Base-by-base conservation (phyloP, 1,284 basidiomycete species). In the Naganishia sp. region DNA sequence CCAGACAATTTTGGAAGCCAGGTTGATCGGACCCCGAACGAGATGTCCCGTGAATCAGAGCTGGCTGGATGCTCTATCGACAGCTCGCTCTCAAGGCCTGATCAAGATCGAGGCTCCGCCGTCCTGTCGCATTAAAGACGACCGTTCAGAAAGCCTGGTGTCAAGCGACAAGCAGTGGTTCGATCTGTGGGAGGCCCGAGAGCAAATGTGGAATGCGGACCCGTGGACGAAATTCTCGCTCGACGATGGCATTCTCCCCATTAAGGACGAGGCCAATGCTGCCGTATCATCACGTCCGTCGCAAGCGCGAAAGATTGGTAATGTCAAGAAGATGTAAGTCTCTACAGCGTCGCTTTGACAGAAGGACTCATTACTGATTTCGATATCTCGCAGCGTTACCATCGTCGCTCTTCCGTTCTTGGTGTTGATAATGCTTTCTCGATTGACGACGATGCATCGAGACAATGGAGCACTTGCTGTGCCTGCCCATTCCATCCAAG, bases 31-130 rank as follows among this genome's bases (percentile, higher is more conserved):
- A 25, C 4, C 18, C 18, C 46, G 47, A 3, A 42, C 57, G 11
- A 61, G 35, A 4, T 61, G 57, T 7, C 21, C 57, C 1, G 35
- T 61, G 4, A 11, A 50, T 23, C 57, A 42, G 39, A 25, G 32
- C 25, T 61, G 57, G 57, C 46, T 61, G n/a, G 47, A 61, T 42
- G 57, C 57, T 1, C 9, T 61, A 15, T 50, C 57, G 5, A 25
- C 21, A 13, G 57, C 57, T 50, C 57, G 57, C 35, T 50, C 47
- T 17, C 43, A 50, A 23, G 57, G 57, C 7, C 35, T 50, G 18
- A 61, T 61, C 47, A 50, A 50, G 21, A 18, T 50, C 6, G 32
- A 61, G 2, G 47, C 10, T 13, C 55, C 55, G 39, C 11, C 13
- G 7, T 17, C 47, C 4, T 21, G 23, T 32, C 2, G 32, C 3